Evolutionary conservation across 2,329 filamentous ascomycete genomes (phyloP).

Genomic region (Epichloe brachyelytri): DNA sequence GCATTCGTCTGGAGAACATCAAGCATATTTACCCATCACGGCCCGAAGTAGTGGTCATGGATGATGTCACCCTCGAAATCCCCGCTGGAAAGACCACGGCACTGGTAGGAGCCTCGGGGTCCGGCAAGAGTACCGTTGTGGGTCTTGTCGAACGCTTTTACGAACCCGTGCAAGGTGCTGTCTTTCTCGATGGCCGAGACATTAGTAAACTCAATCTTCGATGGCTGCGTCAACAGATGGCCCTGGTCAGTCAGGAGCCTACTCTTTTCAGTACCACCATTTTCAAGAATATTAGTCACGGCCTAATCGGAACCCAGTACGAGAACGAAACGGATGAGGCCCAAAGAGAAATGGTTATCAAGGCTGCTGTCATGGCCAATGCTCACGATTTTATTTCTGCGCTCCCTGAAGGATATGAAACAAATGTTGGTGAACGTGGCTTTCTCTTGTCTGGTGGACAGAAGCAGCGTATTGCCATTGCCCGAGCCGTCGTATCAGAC

Average conservation of each 20-base stretch:
- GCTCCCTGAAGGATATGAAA: constrained; percentile 82
- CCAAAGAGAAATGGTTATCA: constrained; percentile 56
- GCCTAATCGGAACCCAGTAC: constrained; percentile 70
- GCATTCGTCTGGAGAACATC: constrained; percentile 67
- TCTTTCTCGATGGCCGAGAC: constrained; percentile 73
- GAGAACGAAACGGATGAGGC: constrained; percentile 55
- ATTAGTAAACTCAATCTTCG: constrained; percentile 70
- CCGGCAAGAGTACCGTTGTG: constrained; percentile 89
- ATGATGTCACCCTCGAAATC: constrained; percentile 65
- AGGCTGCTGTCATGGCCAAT: constrained; percentile 82
- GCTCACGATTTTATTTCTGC: constrained; percentile 80
- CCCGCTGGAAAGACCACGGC: constrained; percentile 88
- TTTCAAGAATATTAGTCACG: constrained; percentile 79
- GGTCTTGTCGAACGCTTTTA: constrained; percentile 93
- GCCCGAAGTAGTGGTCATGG: constrained; percentile 80
- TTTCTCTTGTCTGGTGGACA: constrained; percentile 89
- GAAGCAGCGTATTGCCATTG: constrained; percentile 93
- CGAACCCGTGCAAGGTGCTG: constrained; percentile 65
- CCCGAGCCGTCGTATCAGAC: constrained; percentile 77
- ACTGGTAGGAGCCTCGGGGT: constrained; percentile 85
- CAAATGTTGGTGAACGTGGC: constrained; percentile 88
- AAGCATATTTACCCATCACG: constrained; percentile 93
- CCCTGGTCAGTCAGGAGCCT: constrained; percentile 86
- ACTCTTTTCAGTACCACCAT: constrained; percentile 84
- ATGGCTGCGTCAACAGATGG: constrained; percentile 87